Evolutionary conservation across 2,329 filamentous ascomycete genomes (phyloP), one percentile per base, ranked within the genome.

Genomic region (Xylariales sp.): DNA sequence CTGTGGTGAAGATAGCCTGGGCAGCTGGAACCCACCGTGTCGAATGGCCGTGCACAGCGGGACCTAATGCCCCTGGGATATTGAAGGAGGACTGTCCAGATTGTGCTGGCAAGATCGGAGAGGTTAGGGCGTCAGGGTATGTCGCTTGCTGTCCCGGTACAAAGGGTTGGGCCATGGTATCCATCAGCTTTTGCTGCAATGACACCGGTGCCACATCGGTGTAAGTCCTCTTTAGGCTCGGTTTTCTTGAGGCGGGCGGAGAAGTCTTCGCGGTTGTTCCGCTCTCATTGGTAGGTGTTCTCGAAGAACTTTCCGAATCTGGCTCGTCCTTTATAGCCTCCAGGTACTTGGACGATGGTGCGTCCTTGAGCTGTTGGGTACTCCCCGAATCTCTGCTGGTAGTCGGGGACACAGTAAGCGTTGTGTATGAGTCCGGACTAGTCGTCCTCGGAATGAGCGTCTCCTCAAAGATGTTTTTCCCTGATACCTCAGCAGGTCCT

Each of bases 1-100:
- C 88, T n/a, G 93, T 98, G 6, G 91, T 94, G 60, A 98, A 98
- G 43, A 98, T 96, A 40, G 93, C 93, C 62, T 98, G 93, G 4
- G 91, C 87, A 31, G 88, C 87, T 6, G 89, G 89, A 11, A 86
- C 83, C 82, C 89, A 95, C 61, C 93, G 81, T 54, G 87, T 93
- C 44, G 88, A 86, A 63, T 96, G 90, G 7, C 86, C 86, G 62
- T 96, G 91, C n/a, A 87, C 76, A 8, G 76, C 70, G 12, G 83
- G 70, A 9, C 70, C 73, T 2, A 78, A 50, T n/a, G 68, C 60
- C 12, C 65, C 65, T 3, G 77, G 66, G 18, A 73, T 69, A 39
- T 63, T 54, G 14, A 61, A 56, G 14, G 63, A 66, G 27, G 60
- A 63, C 7, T 59, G 59, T 42, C 68, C 64, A 33, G 61, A 57